Conservation (phyloP, 345 rosid species). For the Triadica sebifera region DNA sequence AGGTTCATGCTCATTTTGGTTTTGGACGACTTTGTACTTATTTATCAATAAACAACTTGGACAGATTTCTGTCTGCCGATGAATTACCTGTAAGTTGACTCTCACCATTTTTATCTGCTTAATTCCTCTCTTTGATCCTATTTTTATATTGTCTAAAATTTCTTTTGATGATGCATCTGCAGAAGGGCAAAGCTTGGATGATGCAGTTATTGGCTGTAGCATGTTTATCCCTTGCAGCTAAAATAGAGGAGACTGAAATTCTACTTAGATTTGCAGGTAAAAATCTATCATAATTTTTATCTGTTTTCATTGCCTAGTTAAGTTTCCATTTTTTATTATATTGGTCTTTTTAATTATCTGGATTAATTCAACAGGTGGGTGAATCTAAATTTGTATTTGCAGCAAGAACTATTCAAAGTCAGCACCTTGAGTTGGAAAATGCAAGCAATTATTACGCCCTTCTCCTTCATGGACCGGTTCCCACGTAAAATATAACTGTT, state of each 20-base stretch:
- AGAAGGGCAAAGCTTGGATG: constrained; percentile 73
- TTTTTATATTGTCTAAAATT: not conserved
- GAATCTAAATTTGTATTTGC: constrained; percentile 62
- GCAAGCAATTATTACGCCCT: constrained; percentile 74
- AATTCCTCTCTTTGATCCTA: not conserved
- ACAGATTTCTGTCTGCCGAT: constrained; percentile 66
- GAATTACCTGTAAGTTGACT: constrained; percentile 62
- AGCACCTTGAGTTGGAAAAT: constrained; percentile 71
- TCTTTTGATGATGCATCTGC: constrained; percentile 17
- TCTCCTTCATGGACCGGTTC: constrained; percentile 61
- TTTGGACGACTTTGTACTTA: constrained; percentile 66
- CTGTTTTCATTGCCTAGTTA: not conserved
- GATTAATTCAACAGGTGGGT: constrained; percentile 38
- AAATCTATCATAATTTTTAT: not conserved
- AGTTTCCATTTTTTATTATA: constrained; percentile 5
- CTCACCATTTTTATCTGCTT: not conserved
- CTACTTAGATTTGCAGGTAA: constrained; percentile 72
- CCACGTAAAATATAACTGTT: too few relatives aligned
- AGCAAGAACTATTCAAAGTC: constrained; percentile 59
- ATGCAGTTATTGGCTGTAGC: constrained; percentile 68
- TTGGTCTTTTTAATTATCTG: not conserved
- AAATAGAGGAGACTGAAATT: constrained; percentile 70
- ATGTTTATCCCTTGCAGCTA: constrained; percentile 71
- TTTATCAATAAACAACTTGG: constrained; percentile 63
- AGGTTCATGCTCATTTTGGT: constrained; percentile 61